Conservation (phyloP, 208 protist species). For the Acanthamoeba royreba region DNA sequence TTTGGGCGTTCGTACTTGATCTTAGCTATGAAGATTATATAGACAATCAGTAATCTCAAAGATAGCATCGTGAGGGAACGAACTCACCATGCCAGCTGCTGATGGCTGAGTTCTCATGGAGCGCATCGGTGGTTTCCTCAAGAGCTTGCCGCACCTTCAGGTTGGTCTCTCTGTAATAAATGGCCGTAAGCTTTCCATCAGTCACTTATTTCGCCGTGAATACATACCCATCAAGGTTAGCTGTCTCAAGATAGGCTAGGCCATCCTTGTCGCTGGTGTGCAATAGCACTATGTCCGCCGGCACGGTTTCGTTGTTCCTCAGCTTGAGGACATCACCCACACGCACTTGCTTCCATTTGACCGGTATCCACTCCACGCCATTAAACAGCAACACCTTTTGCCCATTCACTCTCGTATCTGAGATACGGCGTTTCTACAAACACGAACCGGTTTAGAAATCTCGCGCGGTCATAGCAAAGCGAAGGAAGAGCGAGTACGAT, state of each 20-base stretch:
- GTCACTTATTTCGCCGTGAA: background rate
- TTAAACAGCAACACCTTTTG: constrained; percentile 54
- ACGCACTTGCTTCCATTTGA: constrained; percentile 72
- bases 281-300: constrained; percentile 67
- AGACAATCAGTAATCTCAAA: background rate
- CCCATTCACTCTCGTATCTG: constrained; percentile 70
- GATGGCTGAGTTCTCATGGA: background rate
- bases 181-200: background rate
- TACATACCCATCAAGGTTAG: constrained; percentile 78
- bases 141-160: constrained; percentile 43
- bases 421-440: constrained; percentile 64
- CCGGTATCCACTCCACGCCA: constrained; percentile 53
- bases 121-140: background rate
- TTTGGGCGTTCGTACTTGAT: constrained; percentile 56
- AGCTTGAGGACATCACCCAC: constrained; percentile 78
- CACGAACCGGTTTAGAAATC: background rate
- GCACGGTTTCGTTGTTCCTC: constrained; percentile 76
- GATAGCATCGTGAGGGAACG: background rate
- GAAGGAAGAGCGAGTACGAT: constrained; percentile 30
- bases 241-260: constrained; percentile 77
- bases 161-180: constrained; percentile 16
- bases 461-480: background rate
- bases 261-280: constrained; percentile 56
- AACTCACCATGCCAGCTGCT: background rate
- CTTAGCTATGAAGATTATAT: background rate